Evolutionary conservation across 148 eudicot genomes (phyloP).

Genomic region (Drosera capensis): DNA sequence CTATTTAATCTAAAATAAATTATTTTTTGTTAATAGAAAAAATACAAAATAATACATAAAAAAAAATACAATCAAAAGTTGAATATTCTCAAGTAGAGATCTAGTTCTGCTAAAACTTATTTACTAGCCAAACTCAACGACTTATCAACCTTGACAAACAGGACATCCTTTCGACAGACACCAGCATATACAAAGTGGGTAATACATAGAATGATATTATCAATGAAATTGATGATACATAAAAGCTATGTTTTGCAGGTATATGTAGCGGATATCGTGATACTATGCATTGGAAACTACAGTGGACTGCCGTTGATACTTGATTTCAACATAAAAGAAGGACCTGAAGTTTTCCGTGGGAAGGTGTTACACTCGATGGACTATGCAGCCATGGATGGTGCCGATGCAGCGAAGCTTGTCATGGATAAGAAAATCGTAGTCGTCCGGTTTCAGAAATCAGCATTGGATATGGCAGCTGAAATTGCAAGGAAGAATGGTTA

Average conservation of each 20-base stretch:
- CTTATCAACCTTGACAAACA: no score
- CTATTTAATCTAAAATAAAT: no score
- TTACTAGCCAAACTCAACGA: no score
- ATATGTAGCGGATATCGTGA: slow-evolving; percentile 17
- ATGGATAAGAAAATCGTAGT: slow-evolving; percentile 8
- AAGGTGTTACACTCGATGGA: slow-evolving; percentile 21
- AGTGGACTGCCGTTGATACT: slow-evolving; percentile 16
- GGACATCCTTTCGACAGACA: no score
- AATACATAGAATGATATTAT: no score
- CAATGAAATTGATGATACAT: no score
- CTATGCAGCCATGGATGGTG: slow-evolving; percentile 10
- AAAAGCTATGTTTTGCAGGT: slow-evolving; percentile 10
- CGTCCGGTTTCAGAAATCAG: slow-evolving; percentile 25
- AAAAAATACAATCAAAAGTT: no score
- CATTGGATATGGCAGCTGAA: slow-evolving; percentile 18
- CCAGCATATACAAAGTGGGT: no score
- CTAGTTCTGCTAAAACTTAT: no score
- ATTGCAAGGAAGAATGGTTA: slow-evolving; percentile 14
- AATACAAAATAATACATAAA: no score
- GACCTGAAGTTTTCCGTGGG: slow-evolving; percentile 15
- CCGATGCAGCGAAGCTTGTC: slow-evolving; percentile 5
- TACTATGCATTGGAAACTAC: slow-evolving; percentile 17
- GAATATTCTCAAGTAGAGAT: no score
- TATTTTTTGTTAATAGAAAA: no score
- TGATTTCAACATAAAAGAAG: slow-evolving; percentile 7